phyloP scores from a whole-genome alignment of 257 asterid genomes.

The Cruciata laevipes region DNA sequence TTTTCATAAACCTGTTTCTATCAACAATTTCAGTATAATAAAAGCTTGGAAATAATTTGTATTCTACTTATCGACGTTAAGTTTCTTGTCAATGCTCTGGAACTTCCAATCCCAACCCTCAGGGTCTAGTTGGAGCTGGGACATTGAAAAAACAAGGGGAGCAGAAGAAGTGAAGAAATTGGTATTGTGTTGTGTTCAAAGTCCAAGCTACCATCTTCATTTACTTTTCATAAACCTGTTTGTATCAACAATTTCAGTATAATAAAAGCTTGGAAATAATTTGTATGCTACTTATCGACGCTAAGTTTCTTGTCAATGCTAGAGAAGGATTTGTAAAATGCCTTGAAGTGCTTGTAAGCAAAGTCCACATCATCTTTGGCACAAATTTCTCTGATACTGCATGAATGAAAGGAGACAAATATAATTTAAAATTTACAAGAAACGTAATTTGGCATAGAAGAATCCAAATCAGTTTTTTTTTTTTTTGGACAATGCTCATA shows the following conservation, averaged over 20 bases:
- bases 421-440: background rate
- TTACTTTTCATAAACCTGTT: background rate
- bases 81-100: constrained; percentile 70
- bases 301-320: constrained; percentile 66
- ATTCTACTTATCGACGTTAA: constrained; percentile 42
- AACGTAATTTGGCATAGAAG: background rate
- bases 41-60: background rate
- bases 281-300: constrained; percentile 33
- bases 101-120: constrained; percentile 11
- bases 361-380: constrained; percentile 84
- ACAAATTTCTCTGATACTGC: constrained; percentile 92
- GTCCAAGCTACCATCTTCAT: background rate
- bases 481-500: background rate
- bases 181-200: background rate
- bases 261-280: background rate
- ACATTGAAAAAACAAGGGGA: constrained; percentile 21
- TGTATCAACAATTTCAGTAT: background rate
- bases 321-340: constrained; percentile 71
- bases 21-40: background rate
- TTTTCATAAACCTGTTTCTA: background rate
- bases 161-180: constrained; percentile 23
- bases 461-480: background rate
- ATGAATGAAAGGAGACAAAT: constrained; percentile 6
- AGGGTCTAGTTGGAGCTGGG: constrained; percentile 7
- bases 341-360: constrained; percentile 94